A percentile compares a stretch with the other conserved stretches of the same genome.
Conservation (phyloP, 2,329 filamentous ascomycete genomes). For the Biscogniauxia mediterranea region DNA sequence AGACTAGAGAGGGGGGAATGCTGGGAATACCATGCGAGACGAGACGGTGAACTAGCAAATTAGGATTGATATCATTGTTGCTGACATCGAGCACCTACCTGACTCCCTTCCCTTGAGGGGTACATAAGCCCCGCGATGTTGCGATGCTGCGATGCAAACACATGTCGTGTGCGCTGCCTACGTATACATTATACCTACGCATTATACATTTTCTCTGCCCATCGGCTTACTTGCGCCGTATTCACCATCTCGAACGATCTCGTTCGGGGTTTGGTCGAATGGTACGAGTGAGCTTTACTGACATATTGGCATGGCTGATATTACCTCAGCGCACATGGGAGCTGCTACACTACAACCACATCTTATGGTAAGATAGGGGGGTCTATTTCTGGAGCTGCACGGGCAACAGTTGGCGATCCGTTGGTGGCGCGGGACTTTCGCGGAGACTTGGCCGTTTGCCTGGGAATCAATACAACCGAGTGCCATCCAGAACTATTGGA, state of each 20-base stretch:
- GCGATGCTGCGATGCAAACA: not conserved
- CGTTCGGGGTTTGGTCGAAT: not conserved
- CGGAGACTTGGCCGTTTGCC: not conserved
- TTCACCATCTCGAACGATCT: not conserved
- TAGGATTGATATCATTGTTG: not conserved
- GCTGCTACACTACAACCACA: not conserved
- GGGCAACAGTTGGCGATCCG: not conserved
- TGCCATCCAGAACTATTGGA: not conserved
- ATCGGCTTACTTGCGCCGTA: not conserved
- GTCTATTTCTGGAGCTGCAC: not conserved
- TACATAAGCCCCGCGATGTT: not conserved
- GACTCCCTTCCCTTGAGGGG: no score
- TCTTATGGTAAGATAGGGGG: no score
- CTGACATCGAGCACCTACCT: not conserved
- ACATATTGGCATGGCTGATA: not conserved
- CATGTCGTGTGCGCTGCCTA: not conserved
- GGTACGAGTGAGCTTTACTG: not conserved
- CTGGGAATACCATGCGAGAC: no score
- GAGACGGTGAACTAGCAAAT: not conserved
- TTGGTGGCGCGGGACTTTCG: not conserved
- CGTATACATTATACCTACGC: not conserved
- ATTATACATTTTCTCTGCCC: not conserved
- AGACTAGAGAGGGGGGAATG: not conserved
- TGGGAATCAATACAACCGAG: not conserved
- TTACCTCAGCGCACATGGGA: not conserved